Conservation (phyloP, 179 eudicot genomes). For the Beta corolliflora region DNA sequence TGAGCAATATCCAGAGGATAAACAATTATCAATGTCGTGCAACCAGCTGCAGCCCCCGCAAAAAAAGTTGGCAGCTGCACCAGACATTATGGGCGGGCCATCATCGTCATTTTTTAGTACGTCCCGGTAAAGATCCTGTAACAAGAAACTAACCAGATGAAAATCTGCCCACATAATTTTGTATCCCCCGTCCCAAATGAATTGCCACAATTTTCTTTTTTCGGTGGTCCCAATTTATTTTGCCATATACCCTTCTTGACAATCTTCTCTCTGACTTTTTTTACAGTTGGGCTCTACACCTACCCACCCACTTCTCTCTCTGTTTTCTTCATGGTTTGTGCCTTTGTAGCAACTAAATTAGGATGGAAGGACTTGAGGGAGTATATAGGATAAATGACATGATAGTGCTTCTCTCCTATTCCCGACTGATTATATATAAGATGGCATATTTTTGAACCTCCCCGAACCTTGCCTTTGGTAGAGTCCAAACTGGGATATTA, state of each 20-base stretch:
- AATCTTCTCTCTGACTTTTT: too few relatives aligned
- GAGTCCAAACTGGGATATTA: neutral
- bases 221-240: too few relatives aligned
- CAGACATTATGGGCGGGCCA: slow-evolving; percentile 55
- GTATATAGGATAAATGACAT: neutral
- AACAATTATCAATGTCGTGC: slow-evolving; percentile 77
- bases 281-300: too few relatives aligned
- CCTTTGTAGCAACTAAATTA: too few relatives aligned
- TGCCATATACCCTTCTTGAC: too few relatives aligned
- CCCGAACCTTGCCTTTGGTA: neutral
- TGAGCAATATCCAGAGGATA: slow-evolving; percentile 97
- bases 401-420: neutral
- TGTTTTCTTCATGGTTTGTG: too few relatives aligned
- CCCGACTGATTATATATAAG: neutral
- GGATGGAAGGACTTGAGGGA: too few relatives aligned
- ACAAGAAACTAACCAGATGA: neutral
- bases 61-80: slow-evolving; percentile 79
- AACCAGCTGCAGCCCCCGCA: slow-evolving; percentile 97
- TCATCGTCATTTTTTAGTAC: slow-evolving; percentile 59
- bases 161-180: neutral
- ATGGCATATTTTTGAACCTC: neutral
- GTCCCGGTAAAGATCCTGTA: slow-evolving; percentile 82
- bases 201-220: too few relatives aligned
- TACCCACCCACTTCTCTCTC: too few relatives aligned
- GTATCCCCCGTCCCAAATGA: neutral